These are phyloP conservation scores for Bothriochloa decipiens DNA, from an alignment of 176 grass and related monocot genomes.

Conservation along the genomic window DNA sequence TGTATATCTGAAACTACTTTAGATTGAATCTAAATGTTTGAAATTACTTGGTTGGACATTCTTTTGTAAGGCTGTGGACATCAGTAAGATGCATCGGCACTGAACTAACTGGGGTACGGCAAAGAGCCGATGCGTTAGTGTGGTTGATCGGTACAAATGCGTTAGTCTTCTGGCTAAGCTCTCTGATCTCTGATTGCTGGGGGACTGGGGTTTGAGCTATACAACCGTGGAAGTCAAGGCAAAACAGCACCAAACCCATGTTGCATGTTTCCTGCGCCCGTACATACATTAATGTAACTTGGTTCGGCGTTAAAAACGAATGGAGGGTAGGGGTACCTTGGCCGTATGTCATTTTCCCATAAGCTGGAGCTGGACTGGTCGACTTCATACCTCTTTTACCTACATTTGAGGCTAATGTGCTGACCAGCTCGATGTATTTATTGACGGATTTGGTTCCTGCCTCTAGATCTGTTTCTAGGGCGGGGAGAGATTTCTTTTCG, in stretches of 20 bases:
- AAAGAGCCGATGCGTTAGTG: too few relatives aligned
- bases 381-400: constrained; percentile 22
- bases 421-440: constrained; percentile 47
- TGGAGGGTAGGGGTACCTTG: not conserved
- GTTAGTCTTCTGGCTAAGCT: not conserved
- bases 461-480: constrained; percentile 17
- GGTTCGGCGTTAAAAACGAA: constrained; percentile 29
- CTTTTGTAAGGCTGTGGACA: too few relatives aligned
- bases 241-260: constrained; percentile 21
- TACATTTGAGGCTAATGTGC: constrained; percentile 47
- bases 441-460: not conserved
- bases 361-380: constrained; percentile 16
- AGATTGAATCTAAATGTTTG: not conserved
- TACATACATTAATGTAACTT: constrained; percentile 19
- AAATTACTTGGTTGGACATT: too few relatives aligned
- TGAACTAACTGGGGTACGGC: too few relatives aligned
- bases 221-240: not conserved
- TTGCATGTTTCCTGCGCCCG: constrained; percentile 31
- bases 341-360: constrained; percentile 22
- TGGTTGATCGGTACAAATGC: too few relatives aligned
- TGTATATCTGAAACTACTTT: constrained; percentile 14
- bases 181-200: not conserved
- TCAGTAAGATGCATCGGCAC: too few relatives aligned
- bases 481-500: not conserved
- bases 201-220: not conserved